Conservation (phyloP, 306 rosid genomes). For the Sechiopsis laciniata region DNA sequence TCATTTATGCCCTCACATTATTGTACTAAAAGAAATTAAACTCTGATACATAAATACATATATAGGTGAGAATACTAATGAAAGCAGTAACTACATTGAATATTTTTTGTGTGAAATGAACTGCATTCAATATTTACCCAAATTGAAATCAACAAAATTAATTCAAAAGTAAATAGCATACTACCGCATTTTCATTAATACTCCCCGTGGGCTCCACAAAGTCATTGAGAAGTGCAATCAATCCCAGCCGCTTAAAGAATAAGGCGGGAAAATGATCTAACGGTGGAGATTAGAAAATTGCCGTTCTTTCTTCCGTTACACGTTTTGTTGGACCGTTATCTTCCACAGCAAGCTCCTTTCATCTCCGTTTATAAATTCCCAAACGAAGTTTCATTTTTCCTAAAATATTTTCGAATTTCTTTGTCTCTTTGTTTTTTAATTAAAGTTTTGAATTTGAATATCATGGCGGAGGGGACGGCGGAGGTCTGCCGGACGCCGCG, state of each 20-base stretch:
- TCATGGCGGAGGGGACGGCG: constrained; percentile 24
- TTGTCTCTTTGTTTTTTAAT: not conserved
- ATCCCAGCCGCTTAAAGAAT: not conserved
- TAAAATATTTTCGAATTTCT: not conserved
- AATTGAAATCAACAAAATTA: not conserved
- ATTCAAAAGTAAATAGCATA: not conserved
- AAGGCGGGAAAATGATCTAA: constrained; percentile 19
- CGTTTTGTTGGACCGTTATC: constrained; percentile 6
- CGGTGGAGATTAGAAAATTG: constrained; percentile 10
- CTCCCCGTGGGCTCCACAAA: not conserved
- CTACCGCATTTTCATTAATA: not conserved
- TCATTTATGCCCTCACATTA: no score
- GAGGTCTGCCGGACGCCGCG: constrained; percentile 37
- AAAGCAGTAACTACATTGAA: not conserved
- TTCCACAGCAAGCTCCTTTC: constrained; percentile 23
- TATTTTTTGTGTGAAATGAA: no score
- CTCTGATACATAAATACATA: not conserved
- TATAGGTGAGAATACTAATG: not conserved
- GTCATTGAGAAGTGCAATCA: not conserved
- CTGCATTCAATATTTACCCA: not conserved
- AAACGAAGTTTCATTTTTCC: not conserved
- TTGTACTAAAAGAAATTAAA: no score
- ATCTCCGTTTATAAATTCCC: not conserved
- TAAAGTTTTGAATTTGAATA: not conserved
- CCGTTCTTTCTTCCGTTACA: constrained; percentile 4